Evolutionary conservation across 78 protist species (phyloP), one percentile per base, ranked within the genome.

Genomic region (Planoprotostelium fungivorum): DNA sequence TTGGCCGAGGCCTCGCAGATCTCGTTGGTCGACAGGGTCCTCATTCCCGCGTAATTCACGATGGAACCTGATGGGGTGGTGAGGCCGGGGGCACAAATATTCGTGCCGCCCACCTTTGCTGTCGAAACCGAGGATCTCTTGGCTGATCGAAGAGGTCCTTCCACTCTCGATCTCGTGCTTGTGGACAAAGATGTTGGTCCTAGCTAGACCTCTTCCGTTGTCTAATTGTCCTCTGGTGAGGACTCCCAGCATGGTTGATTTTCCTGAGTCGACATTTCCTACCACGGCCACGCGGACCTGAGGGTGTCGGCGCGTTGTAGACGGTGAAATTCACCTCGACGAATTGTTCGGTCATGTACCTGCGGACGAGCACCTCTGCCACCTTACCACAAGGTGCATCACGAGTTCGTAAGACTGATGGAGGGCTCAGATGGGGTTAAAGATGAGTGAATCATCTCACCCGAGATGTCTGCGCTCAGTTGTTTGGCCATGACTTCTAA

Each of bases 161-260:
- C 99, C 99, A 10, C 93, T 63, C 37, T 96, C 96, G 35, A 95
- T 88, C 88, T 98, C 99, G 85, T 98, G 99, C 88, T 89, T 86
- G 94, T 98, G 99, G 10, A 93, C 37, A 91, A 98, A 98, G 0
- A 98, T 91, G 38, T 90, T 37, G 36, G 89, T 36, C 29, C 99
- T 95, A 0, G 97, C 97, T n/a, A 31, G 86, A 28, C 99, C 99
- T n/a, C 99, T 93, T 0, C 99, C 99, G 91, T 98, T 95, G 90
- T 98, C 99, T 1, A 94, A 89, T 38, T 31, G 89, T 38, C 98
- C 98, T 31, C 93, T 39, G 29, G 96, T 95, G 35, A 98, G 92
- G 28, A 98, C 99, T 0, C 98, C 97, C 1, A 95, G 63, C 35
- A 98, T 63, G 35, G 99, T 97, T 88, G 96, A 91, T 91, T 91